Evolutionary conservation across 176 grass and related monocot genomes (phyloP), one percentile per base, ranked within the genome.

Genomic region (Ampelocalamus luodianensis): DNA sequence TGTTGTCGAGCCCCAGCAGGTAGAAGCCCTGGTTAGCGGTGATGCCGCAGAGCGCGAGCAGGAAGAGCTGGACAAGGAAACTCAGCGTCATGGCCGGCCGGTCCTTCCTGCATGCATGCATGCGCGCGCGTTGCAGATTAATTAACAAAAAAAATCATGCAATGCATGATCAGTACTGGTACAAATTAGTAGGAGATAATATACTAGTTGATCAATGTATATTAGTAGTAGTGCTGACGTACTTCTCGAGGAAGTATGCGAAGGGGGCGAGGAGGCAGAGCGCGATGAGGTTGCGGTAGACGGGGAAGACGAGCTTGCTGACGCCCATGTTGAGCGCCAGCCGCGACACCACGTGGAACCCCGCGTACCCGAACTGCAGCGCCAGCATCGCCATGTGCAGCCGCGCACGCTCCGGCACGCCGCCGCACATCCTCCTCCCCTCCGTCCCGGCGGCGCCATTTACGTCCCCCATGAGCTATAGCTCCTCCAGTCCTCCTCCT

Each of bases 201-300:
- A 34, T 34, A 34, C 32, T 34, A 34, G 32, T 3, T 34, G 32
- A 59, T 9, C 23, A n/a, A 17, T 59, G 44, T 11, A 49, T 6
- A 40, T 49, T 49, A 49, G 12, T 49, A 5, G 46, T 3, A 4
- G 45, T 48, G 13, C 46, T 3, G 50, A 15, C 74, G 44, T 86
- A 95, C 93, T 99, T 99, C 77, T 99, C 96, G 15, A 99, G 90
- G 79, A 99, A 96, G 74, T 96, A 99, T 0, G 96, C 96, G 81
- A 99, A 99, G 1, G 96, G 96, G 4, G 96, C 90, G 36, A 99
- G 93, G 32, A 99, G 90, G 77, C 89, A 40, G 68, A 99, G 82
- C 45, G 96, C 96, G 74, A 99, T 96, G 91, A 99, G 96, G 91
- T 99, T 99, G 22, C 96, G 91, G 72, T 98, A 98, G 42, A 98